phyloP scores from a whole-genome alignment of 2,329 filamentous ascomycete genomes.

The Diplodia sapinea region DNA sequence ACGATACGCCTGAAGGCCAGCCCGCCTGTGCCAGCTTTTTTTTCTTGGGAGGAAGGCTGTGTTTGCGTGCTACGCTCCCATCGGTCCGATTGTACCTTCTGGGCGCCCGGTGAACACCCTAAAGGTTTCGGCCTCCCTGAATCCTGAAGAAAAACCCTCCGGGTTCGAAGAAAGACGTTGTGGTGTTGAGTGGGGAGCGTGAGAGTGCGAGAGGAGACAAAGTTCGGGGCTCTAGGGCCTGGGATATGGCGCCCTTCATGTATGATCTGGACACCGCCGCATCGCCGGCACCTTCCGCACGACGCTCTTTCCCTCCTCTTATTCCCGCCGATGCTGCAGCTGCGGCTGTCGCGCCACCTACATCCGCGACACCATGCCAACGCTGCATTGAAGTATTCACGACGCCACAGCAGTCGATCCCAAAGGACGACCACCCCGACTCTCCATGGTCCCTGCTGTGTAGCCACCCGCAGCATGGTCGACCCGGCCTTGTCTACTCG shows the following conservation, averaged over 20 bases:
- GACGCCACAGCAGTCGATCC: background rate
- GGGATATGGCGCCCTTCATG: constrained; percentile 1
- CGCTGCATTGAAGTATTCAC: background rate
- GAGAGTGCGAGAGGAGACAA: background rate
- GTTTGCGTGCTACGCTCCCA: background rate
- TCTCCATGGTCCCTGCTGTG: constrained; percentile 20
- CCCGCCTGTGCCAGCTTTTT: background rate
- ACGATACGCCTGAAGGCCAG: background rate
- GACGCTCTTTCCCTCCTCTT: background rate
- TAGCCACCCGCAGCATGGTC: background rate
- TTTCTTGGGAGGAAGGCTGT: background rate
- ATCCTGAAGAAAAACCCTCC: background rate
- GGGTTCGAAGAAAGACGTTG: background rate
- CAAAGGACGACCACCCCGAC: background rate
- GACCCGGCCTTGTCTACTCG: background rate
- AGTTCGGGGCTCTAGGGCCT: background rate
- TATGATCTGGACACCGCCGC: background rate
- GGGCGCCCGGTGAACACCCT: background rate
- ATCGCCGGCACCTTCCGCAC: background rate
- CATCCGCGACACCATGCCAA: background rate
- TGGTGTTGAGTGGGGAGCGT: constrained; percentile 1
- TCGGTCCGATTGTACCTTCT: background rate
- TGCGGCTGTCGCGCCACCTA: background rate
- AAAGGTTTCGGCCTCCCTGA: background rate
- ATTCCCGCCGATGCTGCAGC: background rate